Evolutionary conservation across 305 asterid genomes (phyloP).

Genomic region (Petunia hybrid): DNA sequence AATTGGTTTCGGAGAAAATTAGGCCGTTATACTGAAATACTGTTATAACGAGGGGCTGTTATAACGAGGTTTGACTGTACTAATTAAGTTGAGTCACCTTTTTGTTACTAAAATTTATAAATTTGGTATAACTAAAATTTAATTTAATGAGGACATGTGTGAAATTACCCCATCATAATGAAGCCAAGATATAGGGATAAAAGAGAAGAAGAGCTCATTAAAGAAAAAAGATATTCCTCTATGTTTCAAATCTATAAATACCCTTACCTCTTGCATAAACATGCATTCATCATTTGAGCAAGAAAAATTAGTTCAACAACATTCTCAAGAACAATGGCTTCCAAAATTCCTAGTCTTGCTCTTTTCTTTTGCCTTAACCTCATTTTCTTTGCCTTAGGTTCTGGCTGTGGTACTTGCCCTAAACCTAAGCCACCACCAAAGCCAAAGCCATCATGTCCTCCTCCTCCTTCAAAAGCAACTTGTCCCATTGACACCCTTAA

Average conservation of each 20-base stretch:
- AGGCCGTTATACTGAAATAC: no score
- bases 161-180: not conserved
- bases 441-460: constrained; percentile 24
- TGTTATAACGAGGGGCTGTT: no score
- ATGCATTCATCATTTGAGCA: constrained; percentile 4
- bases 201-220: not conserved
- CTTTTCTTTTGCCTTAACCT: constrained; percentile 36
- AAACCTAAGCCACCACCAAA: constrained; percentile 25
- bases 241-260: constrained; percentile 21
- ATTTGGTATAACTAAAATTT: no score
- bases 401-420: constrained; percentile 27
- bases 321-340: constrained; percentile 13
- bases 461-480: not conserved
- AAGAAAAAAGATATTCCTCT: not conserved
- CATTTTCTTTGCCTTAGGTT: constrained; percentile 24
- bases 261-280: not conserved
- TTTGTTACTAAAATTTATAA: no score
- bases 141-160: not conserved
- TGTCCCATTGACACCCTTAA: constrained; percentile 38
- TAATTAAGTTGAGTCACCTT: no score
- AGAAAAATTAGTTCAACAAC: not conserved
- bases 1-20: no score
- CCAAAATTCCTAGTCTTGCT: constrained; percentile 8
- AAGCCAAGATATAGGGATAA: not conserved
- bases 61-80: no score